phyloP scores from a whole-genome alignment of 2,329 filamentous ascomycete genomes.

The Epichloe glyceriae region DNA sequence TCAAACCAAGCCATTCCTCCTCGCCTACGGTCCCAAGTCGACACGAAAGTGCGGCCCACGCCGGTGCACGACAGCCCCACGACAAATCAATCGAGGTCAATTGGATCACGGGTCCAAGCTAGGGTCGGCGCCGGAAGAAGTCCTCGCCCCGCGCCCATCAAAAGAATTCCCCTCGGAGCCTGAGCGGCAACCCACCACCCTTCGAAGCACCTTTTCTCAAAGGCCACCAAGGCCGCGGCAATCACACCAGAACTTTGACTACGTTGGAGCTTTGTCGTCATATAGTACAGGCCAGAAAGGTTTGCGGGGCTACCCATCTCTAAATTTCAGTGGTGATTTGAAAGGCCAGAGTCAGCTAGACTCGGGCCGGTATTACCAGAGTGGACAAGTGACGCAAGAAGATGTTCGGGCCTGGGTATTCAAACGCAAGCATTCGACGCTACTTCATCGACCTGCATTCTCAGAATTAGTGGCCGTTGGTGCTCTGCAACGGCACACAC shows the following conservation, averaged over 20 bases:
- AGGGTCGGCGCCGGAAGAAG: too few relatives aligned
- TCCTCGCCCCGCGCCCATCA: too few relatives aligned
- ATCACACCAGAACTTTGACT: neutral
- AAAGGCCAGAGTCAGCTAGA: neutral
- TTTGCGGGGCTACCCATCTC: too few relatives aligned
- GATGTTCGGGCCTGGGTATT: neutral
- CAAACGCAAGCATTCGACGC: constrained; percentile 5
- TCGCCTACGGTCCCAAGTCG: too few relatives aligned
- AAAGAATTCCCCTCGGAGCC: constrained; percentile 4
- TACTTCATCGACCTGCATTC: constrained; percentile 5
- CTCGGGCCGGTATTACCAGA: neutral
- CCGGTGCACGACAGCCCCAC: too few relatives aligned
- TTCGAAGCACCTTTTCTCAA: constrained; percentile 4
- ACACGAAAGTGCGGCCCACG: too few relatives aligned
- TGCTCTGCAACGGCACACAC: constrained; percentile 2
- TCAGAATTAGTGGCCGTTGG: neutral
- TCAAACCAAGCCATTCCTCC: too few relatives aligned
- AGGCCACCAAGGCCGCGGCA: neutral
- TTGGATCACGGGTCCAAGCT: too few relatives aligned
- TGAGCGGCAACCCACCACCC: constrained; percentile 6
- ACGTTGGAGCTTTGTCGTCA: neutral
- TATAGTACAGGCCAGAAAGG: neutral
- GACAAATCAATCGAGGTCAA: too few relatives aligned
- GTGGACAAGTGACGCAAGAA: neutral
- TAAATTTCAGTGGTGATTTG: too few relatives aligned